A percentile compares a stretch with the other conserved stretches of the same genome.
Conservation (phyloP, 805 yeast genomes). For the Babjeviella inositovora region DNA sequence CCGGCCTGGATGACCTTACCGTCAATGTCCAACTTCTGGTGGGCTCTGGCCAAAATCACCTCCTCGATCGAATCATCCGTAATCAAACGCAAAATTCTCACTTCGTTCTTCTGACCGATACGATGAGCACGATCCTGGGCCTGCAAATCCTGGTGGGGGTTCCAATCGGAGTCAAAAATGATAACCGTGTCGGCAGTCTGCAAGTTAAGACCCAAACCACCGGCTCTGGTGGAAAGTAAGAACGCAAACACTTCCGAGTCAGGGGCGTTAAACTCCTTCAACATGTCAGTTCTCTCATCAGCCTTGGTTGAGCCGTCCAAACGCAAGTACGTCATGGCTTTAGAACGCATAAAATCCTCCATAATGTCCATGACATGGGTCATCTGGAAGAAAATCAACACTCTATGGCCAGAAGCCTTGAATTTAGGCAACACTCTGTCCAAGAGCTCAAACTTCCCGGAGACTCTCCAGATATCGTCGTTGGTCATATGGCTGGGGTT, state of each 20-base stretch:
- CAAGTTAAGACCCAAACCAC: slow-evolving; percentile 75
- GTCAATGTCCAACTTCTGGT: slow-evolving; percentile 71
- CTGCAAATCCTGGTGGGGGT: slow-evolving; percentile 83
- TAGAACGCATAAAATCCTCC: slow-evolving; percentile 66
- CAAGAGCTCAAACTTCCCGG: slow-evolving; percentile 70
- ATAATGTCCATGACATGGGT: slow-evolving; percentile 82
- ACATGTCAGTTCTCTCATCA: slow-evolving; percentile 65
- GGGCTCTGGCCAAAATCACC: slow-evolving; percentile 68
- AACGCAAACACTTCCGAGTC: slow-evolving; percentile 67
- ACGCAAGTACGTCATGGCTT: slow-evolving; percentile 55
- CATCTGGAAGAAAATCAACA: slow-evolving; percentile 76
- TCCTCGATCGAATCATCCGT: slow-evolving; percentile 78
- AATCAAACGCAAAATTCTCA: slow-evolving; percentile 63
- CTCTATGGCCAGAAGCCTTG: slow-evolving; percentile 61
- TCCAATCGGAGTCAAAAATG: slow-evolving; percentile 83
- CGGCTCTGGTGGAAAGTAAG: slow-evolving; percentile 73
- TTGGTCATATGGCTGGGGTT: slow-evolving; percentile 49
- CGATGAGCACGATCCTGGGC: slow-evolving; percentile 87
- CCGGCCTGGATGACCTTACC: slow-evolving; percentile 89
- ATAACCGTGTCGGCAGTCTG: slow-evolving; percentile 83
- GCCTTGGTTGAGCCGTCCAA: slow-evolving; percentile 76
- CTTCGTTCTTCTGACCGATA: slow-evolving; percentile 83
- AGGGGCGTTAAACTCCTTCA: slow-evolving; percentile 62
- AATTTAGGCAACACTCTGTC: slow-evolving; percentile 67
- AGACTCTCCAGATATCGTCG: slow-evolving; percentile 56